phyloP scores from a whole-genome alignment of 352 stramenopile species.

The Pythium inflatum region DNA sequence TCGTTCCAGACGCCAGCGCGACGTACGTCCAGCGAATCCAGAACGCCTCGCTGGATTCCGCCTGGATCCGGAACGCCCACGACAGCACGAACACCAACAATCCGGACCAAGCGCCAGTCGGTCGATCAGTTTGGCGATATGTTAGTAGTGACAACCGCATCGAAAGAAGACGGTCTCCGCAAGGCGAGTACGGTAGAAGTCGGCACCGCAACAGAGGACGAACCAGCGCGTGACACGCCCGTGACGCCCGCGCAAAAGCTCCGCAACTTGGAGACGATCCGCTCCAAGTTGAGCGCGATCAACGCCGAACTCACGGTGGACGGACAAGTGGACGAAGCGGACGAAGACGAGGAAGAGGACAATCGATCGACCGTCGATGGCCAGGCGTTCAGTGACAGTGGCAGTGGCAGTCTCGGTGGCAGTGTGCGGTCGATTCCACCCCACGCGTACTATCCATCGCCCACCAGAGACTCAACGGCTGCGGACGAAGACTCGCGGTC shows the following conservation, averaged over 20 bases:
- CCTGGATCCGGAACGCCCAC: neutral
- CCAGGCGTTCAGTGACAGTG: too few species aligned
- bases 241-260: constrained; percentile 21
- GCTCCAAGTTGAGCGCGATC: constrained; percentile 13
- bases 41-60: neutral
- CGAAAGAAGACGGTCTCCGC: constrained; percentile 21
- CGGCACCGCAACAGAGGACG: neutral
- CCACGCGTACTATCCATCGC: constrained; percentile 6
- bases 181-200: neutral
- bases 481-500: too few species aligned
- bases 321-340: neutral
- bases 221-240: neutral
- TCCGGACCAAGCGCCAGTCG: neutral
- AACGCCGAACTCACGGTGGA: constrained; percentile 10
- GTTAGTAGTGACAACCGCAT: constrained; percentile 20
- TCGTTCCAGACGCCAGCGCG: neutral
- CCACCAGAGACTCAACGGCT: neutral
- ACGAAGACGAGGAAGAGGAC: neutral
- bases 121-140: constrained; percentile 56
- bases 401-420: neutral
- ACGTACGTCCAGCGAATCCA: neutral
- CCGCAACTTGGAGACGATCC: constrained; percentile 5
- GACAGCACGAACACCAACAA: neutral
- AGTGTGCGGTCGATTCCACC: constrained; percentile 1
- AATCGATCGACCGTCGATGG: neutral